Evolutionary conservation across 805 yeast species (phyloP).

Genomic region (Cyberlindnera saturnus): DNA sequence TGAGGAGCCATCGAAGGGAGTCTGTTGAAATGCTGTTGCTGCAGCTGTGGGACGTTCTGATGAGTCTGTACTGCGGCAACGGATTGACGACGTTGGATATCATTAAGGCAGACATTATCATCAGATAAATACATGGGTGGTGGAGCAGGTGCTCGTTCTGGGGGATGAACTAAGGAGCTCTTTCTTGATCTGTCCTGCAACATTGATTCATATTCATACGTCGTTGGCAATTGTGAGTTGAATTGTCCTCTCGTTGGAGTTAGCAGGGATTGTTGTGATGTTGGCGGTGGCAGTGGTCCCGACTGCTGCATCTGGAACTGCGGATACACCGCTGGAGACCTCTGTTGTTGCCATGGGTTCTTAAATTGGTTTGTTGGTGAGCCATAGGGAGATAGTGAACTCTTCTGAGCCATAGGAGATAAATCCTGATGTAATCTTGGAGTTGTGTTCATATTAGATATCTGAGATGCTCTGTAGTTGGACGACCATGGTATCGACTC

Average conservation of each 20-base stretch:
- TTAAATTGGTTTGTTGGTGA: constrained; percentile 25
- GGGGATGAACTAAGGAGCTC: constrained; percentile 31
- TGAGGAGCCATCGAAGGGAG: constrained; percentile 10
- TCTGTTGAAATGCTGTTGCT: constrained; percentile 3
- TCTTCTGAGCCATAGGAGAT: constrained; percentile 1
- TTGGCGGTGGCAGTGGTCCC: constrained; percentile 2
- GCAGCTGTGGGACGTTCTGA: constrained; percentile 3
- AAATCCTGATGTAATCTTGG: constrained; percentile 14
- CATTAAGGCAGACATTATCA: constrained; percentile 19
- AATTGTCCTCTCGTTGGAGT: constrained; percentile 19
- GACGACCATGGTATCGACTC: constrained; percentile 21
- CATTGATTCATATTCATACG: constrained; percentile 38
- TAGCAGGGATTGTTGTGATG: constrained; percentile 8
- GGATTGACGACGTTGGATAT: constrained; percentile 32
- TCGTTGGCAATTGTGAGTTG: constrained; percentile 38
- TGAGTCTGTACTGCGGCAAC: constrained; percentile 26
- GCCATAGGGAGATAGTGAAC: constrained; percentile 19
- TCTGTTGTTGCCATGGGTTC: constrained; percentile 23
- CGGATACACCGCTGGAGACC: constrained; percentile 8
- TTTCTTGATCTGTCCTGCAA: constrained; percentile 12
- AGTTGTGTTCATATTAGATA: constrained; percentile 13
- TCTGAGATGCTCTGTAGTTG: constrained; percentile 15
- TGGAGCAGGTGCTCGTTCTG: constrained; percentile 40
- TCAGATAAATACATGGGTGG: constrained; percentile 33
- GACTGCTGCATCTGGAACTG: constrained; percentile 2